A percentile compares a stretch with the other conserved stretches of the same genome.
Conservation (phyloP, 257 asterid species). For the Gynochthodes officinalis region DNA sequence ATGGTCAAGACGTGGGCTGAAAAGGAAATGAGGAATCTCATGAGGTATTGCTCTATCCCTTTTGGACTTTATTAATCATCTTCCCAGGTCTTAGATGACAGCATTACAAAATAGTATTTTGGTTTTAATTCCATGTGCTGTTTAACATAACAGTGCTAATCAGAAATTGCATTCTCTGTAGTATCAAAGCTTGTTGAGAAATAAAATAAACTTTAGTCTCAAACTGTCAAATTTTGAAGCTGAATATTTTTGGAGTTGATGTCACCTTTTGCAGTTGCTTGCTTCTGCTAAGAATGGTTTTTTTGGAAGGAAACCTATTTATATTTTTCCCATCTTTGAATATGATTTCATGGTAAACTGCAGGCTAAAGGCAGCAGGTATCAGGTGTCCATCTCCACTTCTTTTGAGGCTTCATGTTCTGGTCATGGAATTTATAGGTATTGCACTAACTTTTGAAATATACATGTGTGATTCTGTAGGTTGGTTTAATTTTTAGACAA, state of each 20-base stretch:
- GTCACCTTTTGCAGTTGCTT: background rate
- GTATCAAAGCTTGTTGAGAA: no score
- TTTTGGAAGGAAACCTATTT: background rate
- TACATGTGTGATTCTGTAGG: background rate
- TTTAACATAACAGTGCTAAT: background rate
- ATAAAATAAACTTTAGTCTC: no score
- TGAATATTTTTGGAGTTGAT: background rate
- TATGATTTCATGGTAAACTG: constrained; percentile 25
- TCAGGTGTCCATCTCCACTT: constrained; percentile 80
- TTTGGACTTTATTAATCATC: constrained; percentile 3
- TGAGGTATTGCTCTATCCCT: constrained; percentile 50
- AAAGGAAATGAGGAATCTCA: constrained; percentile 97
- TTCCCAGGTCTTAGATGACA: background rate
- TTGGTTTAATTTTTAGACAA: background rate
- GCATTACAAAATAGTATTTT: background rate
- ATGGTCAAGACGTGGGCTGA: constrained; percentile 99
- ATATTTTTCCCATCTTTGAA: background rate
- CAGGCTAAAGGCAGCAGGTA: constrained; percentile 92
- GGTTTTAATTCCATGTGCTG: background rate
- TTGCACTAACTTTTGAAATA: background rate
- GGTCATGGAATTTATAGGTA: constrained; percentile 99
- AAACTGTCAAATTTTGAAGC: no score
- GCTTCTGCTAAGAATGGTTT: no score
- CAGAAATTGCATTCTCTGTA: background rate
- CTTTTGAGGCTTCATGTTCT: constrained; percentile 92